These are phyloP conservation scores for Wickerhamomyces sp. DNA, from an alignment of 1,139 yeast species.

Conservation along the genomic window DNA sequence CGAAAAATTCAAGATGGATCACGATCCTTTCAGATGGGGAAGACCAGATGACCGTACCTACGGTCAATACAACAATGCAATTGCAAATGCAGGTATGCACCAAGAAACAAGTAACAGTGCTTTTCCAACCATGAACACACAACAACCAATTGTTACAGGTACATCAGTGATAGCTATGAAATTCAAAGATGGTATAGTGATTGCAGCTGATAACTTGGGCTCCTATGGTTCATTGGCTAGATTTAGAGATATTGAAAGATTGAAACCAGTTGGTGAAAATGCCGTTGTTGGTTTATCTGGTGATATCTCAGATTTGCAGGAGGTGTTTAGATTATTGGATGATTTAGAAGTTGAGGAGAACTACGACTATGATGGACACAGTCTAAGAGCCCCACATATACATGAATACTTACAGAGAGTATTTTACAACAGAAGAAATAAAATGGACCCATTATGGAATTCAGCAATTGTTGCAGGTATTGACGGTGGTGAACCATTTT, in stretches of 20 bases:
- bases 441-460: conserved; percentile 97
- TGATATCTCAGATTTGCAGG: conserved; percentile 91
- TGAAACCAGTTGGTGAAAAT: conserved; percentile 74
- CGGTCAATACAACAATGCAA: conserved; percentile 69
- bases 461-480: conserved; percentile 88
- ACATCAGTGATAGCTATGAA: conserved; percentile 91
- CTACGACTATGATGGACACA: conserved; percentile 71
- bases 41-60: conserved; percentile 81
- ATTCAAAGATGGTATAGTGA: conserved; percentile 81
- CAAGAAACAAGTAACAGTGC: conserved; percentile 11
- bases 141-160: conserved; percentile 93
- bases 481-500: conserved; percentile 64
- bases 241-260: conserved; percentile 79
- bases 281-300: conserved; percentile 94
- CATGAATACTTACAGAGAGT: conserved; percentile 84
- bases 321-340: conserved; percentile 68
- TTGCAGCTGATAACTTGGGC: conserved; percentile 95
- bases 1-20: conserved; percentile 57
- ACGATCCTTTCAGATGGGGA: conserved; percentile 95
- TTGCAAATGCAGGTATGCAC: conserved; percentile 53
- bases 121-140: conserved; percentile 80
- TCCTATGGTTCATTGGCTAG: conserved; percentile 91
- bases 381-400: conserved; percentile 77
- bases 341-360: conserved; percentile 74
- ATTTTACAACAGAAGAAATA: conserved; percentile 81